phyloP scores from a whole-genome alignment of 2,329 filamentous ascomycete genomes.

The Clathrospora elynae region DNA sequence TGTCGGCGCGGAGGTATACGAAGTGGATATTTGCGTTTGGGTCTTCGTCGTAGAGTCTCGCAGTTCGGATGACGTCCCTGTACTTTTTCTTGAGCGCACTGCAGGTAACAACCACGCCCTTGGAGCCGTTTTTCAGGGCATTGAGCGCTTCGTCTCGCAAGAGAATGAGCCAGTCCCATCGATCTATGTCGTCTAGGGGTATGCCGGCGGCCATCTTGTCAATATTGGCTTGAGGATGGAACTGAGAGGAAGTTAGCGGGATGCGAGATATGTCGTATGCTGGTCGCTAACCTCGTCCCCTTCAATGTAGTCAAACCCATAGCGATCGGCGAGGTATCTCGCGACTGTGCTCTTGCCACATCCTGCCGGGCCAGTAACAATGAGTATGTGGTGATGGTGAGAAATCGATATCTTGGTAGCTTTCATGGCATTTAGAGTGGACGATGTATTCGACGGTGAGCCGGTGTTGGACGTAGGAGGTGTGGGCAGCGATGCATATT shows the following conservation, averaged over 20 bases:
- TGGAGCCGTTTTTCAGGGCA: conserved; percentile 41
- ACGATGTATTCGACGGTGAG: conserved; percentile 30
- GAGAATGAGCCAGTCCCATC: conserved; percentile 89
- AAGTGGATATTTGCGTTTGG: conserved; percentile 71
- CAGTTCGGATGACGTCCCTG: conserved; percentile 69
- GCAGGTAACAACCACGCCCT: conserved; percentile 89
- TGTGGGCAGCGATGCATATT: conserved; percentile 40
- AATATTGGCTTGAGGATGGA: conserved; percentile 57
- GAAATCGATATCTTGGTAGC: conserved; percentile 36
- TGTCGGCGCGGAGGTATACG: conserved; percentile 81
- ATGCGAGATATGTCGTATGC: background rate
- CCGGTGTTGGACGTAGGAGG: conserved; percentile 36
- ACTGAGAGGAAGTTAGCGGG: conserved; percentile 39
- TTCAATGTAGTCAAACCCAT: conserved; percentile 56
- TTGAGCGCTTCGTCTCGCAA: conserved; percentile 54
- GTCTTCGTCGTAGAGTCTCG: conserved; percentile 54
- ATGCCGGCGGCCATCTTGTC: conserved; percentile 88
- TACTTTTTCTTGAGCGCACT: conserved; percentile 97
- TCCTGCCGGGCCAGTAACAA: conserved; percentile 60
- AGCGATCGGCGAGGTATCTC: conserved; percentile 51
- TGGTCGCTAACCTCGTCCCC: conserved; percentile 54
- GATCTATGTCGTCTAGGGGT: conserved; percentile 87
- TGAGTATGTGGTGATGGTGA: conserved; percentile 55
- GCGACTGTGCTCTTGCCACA: conserved; percentile 61
- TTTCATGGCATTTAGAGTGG: conserved; percentile 21